Evolutionary conservation across 768 basidiomycete species (phyloP).

Genomic region (Tubosaeta brunneosetosa): DNA sequence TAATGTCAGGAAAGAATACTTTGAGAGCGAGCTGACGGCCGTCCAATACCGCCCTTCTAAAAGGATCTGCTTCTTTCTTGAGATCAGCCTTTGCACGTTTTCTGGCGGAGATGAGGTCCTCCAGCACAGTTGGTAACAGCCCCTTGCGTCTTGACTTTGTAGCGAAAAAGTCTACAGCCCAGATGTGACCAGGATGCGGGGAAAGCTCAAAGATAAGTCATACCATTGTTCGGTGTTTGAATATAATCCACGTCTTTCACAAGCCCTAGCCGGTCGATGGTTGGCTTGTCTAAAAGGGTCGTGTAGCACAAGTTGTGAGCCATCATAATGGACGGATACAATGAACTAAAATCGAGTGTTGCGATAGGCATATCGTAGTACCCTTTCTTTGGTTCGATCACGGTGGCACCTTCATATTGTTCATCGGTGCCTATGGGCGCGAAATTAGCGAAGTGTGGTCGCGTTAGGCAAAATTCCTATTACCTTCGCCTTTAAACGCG

Average conservation of each 20-base stretch:
- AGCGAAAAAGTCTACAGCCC: constrained; percentile 74
- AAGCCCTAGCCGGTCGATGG: constrained; percentile 72
- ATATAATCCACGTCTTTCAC: constrained; percentile 88
- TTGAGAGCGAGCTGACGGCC: constrained; percentile 96
- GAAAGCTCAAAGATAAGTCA: not conserved
- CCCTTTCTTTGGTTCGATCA: constrained; percentile 94
- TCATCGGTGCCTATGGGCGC: constrained; percentile 70
- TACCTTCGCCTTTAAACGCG: constrained; percentile 79
- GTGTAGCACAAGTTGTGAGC: constrained; percentile 99
- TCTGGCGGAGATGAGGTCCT: constrained; percentile 89
- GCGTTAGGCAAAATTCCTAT: not conserved
- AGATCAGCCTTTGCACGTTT: constrained; percentile 94
- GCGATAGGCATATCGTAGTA: constrained; percentile 97
- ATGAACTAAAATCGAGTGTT: constrained; percentile 95
- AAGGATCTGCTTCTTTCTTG: constrained; percentile 95
- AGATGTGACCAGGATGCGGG: not conserved
- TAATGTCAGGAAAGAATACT: constrained; percentile 35
- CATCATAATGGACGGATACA: constrained; percentile 99
- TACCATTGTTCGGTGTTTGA: constrained; percentile 94
- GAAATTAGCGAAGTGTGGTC: constrained; percentile 1
- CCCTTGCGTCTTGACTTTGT: constrained; percentile 75
- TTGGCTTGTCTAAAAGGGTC: constrained; percentile 78
- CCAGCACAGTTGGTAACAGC: constrained; percentile 83
- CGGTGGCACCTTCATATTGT: constrained; percentile 98
- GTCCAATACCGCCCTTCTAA: constrained; percentile 94